Percentiles rank a stretch among this genome's conserved stretches.
phyloP scores from a whole-genome alignment of 768 basidiomycete genomes.

The Lentinula lateritia region DNA sequence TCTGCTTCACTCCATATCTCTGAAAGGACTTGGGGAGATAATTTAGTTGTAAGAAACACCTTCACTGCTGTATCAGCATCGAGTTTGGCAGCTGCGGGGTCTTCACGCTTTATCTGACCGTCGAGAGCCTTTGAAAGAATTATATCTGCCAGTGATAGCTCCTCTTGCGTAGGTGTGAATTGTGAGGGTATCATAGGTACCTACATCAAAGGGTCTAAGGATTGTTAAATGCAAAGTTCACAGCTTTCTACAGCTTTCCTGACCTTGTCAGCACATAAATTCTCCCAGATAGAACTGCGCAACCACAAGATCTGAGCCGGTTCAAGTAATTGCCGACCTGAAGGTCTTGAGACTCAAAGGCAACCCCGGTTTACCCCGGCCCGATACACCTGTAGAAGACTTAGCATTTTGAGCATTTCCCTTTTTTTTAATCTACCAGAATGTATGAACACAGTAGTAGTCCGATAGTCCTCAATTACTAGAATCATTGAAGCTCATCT shows the following conservation, averaged over 20 bases:
- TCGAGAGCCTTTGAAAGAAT: neutral
- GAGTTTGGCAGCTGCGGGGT: neutral
- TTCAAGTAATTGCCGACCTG: neutral
- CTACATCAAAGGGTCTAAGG: neutral
- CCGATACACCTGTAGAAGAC: no score
- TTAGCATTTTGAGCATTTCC: no score
- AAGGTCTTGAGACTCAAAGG: no score
- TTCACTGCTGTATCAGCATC: conserved; percentile 43
- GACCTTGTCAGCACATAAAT: neutral
- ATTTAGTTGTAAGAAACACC: conserved; percentile 48
- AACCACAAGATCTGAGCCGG: neutral
- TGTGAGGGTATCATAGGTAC: neutral
- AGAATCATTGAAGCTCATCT: no score
- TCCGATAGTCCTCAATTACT: no score
- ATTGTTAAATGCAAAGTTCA: neutral
- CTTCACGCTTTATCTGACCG: neutral
- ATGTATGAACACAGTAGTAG: no score
- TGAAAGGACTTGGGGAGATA: conserved; percentile 48
- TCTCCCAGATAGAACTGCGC: neutral
- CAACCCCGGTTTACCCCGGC: no score
- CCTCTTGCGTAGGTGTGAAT: neutral
- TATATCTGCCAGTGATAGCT: neutral
- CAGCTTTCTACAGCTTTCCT: neutral
- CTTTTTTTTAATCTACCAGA: no score
- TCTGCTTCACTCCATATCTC: conserved; percentile 65